Evolutionary conservation across 768 basidiomycete species (phyloP), one percentile per base, ranked within the genome.

Genomic region (Scleroderma bovista): DNA sequence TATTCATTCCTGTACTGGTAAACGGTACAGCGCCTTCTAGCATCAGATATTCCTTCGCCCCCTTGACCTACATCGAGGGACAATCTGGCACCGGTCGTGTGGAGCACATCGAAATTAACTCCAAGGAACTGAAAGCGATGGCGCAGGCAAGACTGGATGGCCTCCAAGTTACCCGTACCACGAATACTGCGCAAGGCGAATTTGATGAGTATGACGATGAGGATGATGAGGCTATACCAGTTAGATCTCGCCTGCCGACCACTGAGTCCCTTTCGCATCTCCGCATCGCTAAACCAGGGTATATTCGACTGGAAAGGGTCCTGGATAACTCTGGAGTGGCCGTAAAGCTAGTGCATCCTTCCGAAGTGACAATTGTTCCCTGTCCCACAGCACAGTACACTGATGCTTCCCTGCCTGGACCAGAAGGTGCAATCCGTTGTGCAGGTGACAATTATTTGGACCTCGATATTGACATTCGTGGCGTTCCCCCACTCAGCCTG

Each of bases 1-100:
- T 88, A 26, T 77, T 91, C 47, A 71, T 96, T 42, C 94, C 94
- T 1, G 69, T 96, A 31, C 75, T 94, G 40, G 77, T 96, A 65
- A 96, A 97, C 71, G 94, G 95, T 67, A 93, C 94, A 9, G 75
- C 75, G n/a, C 78, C 90, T 4, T 73, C 75, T 12, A 75, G 76
- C 46, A 69, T 96, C 45, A 78, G 75, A 49, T 96, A 94, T 62
- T 83, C 83, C 3, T 65, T 93, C 8, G 77, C 81, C 1, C 81
- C 88, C 1, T 75, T 93, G 22, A 82, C 73, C 10, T 69, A 73
- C 51, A 72, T 55, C 59, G 75, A 65, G 56, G 60, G 46, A 23
- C 69, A 72, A 22, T 63, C 66, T 9, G 67, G 71, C 8, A 60
- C 72, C 19, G 71, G 69, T 15, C 78, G 75, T 54, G 62, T 78